Conservation (phyloP, 176 grass and related monocot species). For the Poa pratensis region DNA sequence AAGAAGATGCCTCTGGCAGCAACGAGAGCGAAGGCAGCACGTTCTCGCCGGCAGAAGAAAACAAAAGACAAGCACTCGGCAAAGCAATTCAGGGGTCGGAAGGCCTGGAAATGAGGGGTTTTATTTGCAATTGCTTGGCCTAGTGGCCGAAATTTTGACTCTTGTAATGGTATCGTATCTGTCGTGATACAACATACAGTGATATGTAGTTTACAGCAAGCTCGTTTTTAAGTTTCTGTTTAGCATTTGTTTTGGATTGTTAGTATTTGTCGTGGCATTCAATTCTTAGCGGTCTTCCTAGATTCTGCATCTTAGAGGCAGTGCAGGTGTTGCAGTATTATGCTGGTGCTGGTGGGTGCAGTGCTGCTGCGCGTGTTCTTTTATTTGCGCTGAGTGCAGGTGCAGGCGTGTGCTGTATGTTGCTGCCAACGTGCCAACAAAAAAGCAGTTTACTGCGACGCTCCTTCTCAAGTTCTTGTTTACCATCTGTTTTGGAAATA, state of each 20-base stretch:
- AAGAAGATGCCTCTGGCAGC: conserved; percentile 85
- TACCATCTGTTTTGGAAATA: no score
- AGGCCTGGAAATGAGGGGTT: conserved; percentile 81
- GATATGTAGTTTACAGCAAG: background rate
- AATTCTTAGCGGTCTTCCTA: no score
- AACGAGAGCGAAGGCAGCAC: conserved; percentile 64
- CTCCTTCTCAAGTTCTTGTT: no score
- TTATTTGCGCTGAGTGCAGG: no score
- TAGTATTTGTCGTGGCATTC: background rate
- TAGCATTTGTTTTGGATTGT: background rate
- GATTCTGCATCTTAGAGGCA: no score
- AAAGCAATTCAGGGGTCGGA: conserved; percentile 81
- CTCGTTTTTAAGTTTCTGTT: background rate
- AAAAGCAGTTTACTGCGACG: no score
- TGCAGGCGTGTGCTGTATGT: no score
- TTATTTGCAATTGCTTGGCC: conserved; percentile 4
- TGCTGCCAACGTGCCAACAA: no score
- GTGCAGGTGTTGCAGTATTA: no score
- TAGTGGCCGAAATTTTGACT: conserved; percentile 44
- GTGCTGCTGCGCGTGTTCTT: no score
- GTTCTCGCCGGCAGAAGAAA: conserved; percentile 73
- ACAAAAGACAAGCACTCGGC: conserved; percentile 45
- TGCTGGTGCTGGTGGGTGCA: no score
- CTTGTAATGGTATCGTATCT: background rate
- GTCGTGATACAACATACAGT: background rate